Base-by-base conservation (phyloP, 1,284 basidiomycete genomes). In the Irpex sp. region DNA sequence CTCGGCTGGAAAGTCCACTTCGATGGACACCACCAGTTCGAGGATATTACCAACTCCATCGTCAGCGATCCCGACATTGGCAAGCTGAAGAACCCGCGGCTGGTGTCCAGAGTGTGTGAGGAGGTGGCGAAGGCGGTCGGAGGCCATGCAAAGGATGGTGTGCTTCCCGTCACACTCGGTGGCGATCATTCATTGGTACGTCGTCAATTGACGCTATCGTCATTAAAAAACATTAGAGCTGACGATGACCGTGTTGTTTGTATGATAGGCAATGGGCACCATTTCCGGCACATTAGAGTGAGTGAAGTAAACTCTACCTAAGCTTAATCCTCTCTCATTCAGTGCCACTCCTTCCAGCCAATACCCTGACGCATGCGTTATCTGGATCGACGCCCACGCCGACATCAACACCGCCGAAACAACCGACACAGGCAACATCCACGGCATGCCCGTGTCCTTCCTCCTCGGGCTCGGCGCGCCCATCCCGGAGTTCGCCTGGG, bases 381-480 rank as follows among this genome's bases (percentile, higher is more conserved):
- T 99, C 70, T 99, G 97, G 97, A 83, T 96, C 64, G 94, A 97
- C 72, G 92, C 93, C 4, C 92, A 95, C 68, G 91, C 95, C 49
- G 97, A 99, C 76, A 95, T 99, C 80, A 98, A 99, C 79, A 97
- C 96, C 6, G 81, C 86, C 5, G 84, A 90, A 61, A 90, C 93
- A 9, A 97, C 96, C 21, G 87, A 83, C 63, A 91, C 93, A 62
- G 89, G 97, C 54, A 98, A 99, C 78, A 88, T 99, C 66, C 97
- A 99, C 79, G 97, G 97, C 67, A 98, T 97, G 89, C 97, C 97
- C 46, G 85, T 98, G 57, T 94, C 97, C 17, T 99, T 99, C 86
- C 87, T 99, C 59, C 83, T 95, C 61, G 92, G 93, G 4, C 78
- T 95, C 63, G 85, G 81, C 50, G 74, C 72, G 57, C 74, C 78